These are phyloP conservation scores for Colletotrichum nymphaeae DNA, from an alignment of 2,329 filamentous ascomycete species.

Conservation along the genomic window DNA sequence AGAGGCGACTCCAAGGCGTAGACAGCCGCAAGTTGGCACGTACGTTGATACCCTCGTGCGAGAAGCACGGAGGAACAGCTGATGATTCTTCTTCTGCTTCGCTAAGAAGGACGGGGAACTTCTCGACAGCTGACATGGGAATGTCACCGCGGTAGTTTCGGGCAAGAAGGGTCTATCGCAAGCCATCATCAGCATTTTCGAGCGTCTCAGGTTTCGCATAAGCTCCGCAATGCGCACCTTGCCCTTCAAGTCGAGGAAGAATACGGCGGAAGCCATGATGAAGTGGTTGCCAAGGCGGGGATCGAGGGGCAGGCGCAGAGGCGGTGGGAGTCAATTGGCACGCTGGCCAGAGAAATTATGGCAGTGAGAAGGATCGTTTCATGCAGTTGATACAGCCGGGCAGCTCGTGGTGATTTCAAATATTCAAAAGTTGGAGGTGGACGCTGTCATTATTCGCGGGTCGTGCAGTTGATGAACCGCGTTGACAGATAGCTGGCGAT, in stretches of 20 bases:
- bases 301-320: slow-evolving; percentile 40
- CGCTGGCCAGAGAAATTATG: slow-evolving; percentile 39
- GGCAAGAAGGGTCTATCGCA: slow-evolving; percentile 87
- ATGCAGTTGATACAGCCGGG: slow-evolving; percentile 10
- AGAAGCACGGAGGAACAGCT: slow-evolving; percentile 97
- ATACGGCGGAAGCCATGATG: slow-evolving; percentile 94
- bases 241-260: slow-evolving; percentile 99
- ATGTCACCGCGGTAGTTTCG: slow-evolving; percentile 99
- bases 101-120: slow-evolving; percentile 94
- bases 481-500: slow-evolving; percentile 19
- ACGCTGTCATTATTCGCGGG: slow-evolving; percentile 20
- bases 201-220: neutral
- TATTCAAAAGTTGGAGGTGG: neutral
- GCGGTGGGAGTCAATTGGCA: slow-evolving; percentile 42
- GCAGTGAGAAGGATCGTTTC: slow-evolving; percentile 19
- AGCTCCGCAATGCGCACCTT: slow-evolving; percentile 70
- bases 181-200: slow-evolving; percentile 38
- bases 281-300: slow-evolving; percentile 39
- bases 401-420: slow-evolving; percentile 12
- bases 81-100: slow-evolving; percentile 99
- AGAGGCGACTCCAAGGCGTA: slow-evolving; percentile 24
- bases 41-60: slow-evolving; percentile 97
- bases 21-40: slow-evolving; percentile 46
- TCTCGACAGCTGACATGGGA: slow-evolving; percentile 98
- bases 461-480: slow-evolving; percentile 18